Base-by-base conservation (phyloP, 78 protist species). In the Reticulomyxa filosa region DNA sequence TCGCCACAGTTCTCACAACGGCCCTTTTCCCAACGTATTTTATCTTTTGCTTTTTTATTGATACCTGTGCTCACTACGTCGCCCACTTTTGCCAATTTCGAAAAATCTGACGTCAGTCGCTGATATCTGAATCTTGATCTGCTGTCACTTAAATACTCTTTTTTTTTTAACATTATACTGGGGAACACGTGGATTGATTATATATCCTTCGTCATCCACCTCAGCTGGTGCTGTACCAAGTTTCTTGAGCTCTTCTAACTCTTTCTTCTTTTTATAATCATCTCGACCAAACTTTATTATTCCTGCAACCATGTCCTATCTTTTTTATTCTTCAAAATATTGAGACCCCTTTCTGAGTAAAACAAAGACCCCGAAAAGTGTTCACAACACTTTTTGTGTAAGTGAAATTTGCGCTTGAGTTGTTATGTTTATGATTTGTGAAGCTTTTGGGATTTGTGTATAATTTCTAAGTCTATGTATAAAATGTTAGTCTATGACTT, bases 1-100 rank as follows among this genome's bases (percentile, higher is more conserved):
- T 96, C 81, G 5, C 99, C 99, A 52, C 99, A 94, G 73, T 94
- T 94, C 8, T 64, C 70, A 30, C 99, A 94, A n/a, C n/a, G n/a
- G n/a, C 75, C 23, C 39, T 27, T 48, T 33, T 8, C 42, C 68
- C 2, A 70, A 50, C 23, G 34, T 46, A 32, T 70, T 30, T 8
- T 68, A 26, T 20, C 46, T 46, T n/a, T n/a, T n/a, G n/a, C n/a
- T n/a, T n/a, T n/a, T n/a, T n/a, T n/a, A n/a, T n/a, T n/a, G n/a
- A n/a, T n/a, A n/a, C n/a, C n/a, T n/a, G n/a, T n/a, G n/a, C 11
- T 46, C n/a, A 3, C 50, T 20, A 8, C 57, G 5, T 8, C 5
- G 35, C 38, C 22, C 8, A 37, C 65, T 5, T 52, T 4, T 17
- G 37, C 57, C 57, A 52, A 17, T 17, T 67, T 4, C 30, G 46